Percentiles rank a stretch among this genome's conserved stretches.
Conservation (phyloP, 1,284 basidiomycete genomes). For the Athelia sp. region DNA sequence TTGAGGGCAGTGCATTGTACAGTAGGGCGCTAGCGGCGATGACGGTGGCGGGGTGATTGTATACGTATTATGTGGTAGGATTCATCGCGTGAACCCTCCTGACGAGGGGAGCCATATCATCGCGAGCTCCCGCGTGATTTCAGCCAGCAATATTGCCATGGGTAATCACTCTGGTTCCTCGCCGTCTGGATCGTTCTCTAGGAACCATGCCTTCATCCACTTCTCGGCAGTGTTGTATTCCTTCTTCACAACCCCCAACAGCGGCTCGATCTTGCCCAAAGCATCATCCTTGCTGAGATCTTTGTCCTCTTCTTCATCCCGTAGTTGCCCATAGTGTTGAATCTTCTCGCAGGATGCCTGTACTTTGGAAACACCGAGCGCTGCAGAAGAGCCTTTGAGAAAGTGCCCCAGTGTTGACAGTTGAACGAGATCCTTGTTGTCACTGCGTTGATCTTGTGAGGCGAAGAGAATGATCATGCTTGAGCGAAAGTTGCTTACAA, state of each 20-base stretch:
- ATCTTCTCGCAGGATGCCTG: slow-evolving; percentile 84
- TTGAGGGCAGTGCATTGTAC: background rate
- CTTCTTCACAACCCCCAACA: slow-evolving; percentile 47
- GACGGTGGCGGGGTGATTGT: too few species aligned
- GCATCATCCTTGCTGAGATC: slow-evolving; percentile 55
- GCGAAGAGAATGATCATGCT: slow-evolving; percentile 3
- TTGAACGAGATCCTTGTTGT: slow-evolving; percentile 50
- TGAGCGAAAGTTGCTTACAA: slow-evolving; percentile 51
- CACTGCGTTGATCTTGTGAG: slow-evolving; percentile 31
- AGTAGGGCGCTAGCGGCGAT: background rate
- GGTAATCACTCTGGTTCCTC: background rate
- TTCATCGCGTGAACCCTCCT: too few species aligned
- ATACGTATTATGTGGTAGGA: too few species aligned
- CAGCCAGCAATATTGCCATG: too few species aligned
- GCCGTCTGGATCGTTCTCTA: slow-evolving; percentile 6
- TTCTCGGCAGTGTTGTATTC: slow-evolving; percentile 55
- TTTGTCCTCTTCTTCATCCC: slow-evolving; percentile 44
- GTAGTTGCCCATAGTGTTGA: slow-evolving; percentile 75
- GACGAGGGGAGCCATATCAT: background rate
- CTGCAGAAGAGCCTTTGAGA: slow-evolving; percentile 92
- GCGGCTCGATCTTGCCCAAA: slow-evolving; percentile 51
- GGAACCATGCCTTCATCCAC: slow-evolving; percentile 48
- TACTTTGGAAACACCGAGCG: slow-evolving; percentile 79
- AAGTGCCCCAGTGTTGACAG: slow-evolving; percentile 85
- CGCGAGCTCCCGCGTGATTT: too few species aligned